These are phyloP conservation scores for Crucihimalaya himalaica DNA, from an alignment of 345 rosid species.

Conservation along the genomic window DNA sequence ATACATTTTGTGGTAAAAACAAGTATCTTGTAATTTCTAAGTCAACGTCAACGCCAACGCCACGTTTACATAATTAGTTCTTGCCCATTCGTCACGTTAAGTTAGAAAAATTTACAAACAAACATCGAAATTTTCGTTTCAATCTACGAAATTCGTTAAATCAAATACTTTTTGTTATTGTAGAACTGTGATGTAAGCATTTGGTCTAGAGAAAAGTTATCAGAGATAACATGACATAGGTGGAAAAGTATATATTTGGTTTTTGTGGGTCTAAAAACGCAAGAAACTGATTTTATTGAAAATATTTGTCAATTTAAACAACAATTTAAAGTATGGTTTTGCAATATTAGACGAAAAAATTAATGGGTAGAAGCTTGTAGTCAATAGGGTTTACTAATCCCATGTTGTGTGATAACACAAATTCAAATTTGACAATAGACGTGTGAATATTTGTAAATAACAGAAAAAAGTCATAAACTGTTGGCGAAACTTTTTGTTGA, in stretches of 20 bases:
- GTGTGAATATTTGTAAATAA: background rate
- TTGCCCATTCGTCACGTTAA: background rate
- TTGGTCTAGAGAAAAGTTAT: background rate
- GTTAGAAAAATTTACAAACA: background rate
- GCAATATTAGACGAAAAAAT: background rate
- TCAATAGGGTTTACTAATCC: background rate
- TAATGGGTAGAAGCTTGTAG: background rate
- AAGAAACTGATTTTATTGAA: background rate
- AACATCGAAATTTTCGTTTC: background rate
- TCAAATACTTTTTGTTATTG: background rate
- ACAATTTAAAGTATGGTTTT: background rate
- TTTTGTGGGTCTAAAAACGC: background rate
- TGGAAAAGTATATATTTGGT: background rate
- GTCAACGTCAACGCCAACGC: constrained; percentile 22
- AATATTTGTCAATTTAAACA: background rate
- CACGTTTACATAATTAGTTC: constrained; percentile 15
- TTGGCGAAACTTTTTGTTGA: background rate
- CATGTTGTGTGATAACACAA: background rate
- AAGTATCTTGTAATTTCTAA: background rate
- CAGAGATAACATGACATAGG: background rate
- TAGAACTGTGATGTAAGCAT: background rate
- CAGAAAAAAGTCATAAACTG: background rate
- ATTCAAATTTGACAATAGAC: background rate
- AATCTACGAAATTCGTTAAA: background rate
- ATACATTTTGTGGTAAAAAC: constrained; percentile 16